Evolutionary conservation across 2,329 filamentous ascomycete species (phyloP), one percentile per base, ranked within the genome.

Genomic region (Phyllosticta citribraziliensis): DNA sequence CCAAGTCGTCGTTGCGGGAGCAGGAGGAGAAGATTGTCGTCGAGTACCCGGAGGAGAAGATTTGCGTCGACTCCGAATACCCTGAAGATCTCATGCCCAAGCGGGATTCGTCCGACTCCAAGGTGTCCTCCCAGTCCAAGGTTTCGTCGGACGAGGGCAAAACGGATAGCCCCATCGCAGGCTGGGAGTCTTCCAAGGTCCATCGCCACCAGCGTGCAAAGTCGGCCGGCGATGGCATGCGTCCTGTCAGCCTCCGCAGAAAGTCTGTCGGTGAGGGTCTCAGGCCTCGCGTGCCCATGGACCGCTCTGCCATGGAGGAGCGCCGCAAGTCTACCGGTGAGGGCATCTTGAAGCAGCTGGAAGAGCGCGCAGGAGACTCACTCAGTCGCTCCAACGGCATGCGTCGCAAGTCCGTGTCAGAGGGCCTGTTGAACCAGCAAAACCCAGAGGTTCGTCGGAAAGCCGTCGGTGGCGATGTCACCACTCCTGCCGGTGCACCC

Each of bases 21-120:
- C 19, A 52, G 12, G 58, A 60, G 19, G 58, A 60, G 35, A 60
- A 60, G 58, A 60, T 60, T 12, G 52, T 53, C 9, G 58, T 51
- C 4, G 40, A 51, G 5, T 52, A 55, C 3, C 52, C 50, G 5
- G 57, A 59, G 17, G 52, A 47, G 10, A 25, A 59, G 22, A 27
- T 20, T 22, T 24, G 27, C 27, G 27, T 35, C 6, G 24, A 33
- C 10, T 40, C 33, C 9, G 33, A 40, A 17, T 14, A 40, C 33
- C 9, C 33, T 40, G 33, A 40, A 17, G 33, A 40, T 40, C 11
- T 40, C 33, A 12, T 40, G 33, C 33, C 33, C 11, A 40, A 40
- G 33, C 33, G 33, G 33, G 33, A 40, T 11, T 40, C 33, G 33
- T 40, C 33, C 33, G 33, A 40, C 33, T 40, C 33, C 33, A 40